Percentiles rank a stretch among this genome's conserved stretches.
Conservation (phyloP, 2,329 filamentous ascomycete genomes). For the Colletotrichum cordylinicola region DNA sequence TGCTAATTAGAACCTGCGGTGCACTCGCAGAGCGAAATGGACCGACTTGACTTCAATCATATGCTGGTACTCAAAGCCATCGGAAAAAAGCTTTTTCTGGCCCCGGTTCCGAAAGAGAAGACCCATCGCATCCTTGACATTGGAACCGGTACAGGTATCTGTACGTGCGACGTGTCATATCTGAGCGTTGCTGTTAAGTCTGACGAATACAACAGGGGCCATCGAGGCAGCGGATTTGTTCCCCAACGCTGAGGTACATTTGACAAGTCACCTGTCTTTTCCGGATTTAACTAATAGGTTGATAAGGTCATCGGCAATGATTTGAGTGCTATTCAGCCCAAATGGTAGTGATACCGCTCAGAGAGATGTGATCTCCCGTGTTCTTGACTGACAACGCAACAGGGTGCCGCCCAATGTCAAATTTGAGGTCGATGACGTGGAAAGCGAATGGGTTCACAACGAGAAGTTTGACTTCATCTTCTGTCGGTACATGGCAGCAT, state of each 20-base stretch:
- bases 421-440: constrained; percentile 41
- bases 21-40: not conserved
- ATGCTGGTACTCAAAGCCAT: not conserved
- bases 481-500: constrained; percentile 35
- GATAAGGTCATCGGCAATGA: constrained; percentile 36
- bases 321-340: constrained; percentile 34
- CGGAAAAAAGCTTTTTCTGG: not conserved
- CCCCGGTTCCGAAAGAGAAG: not conserved
- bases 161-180: constrained; percentile 27
- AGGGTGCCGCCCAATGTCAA: constrained; percentile 37
- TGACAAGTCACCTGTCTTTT: not conserved
- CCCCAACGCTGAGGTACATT: not conserved
- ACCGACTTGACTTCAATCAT: not conserved
- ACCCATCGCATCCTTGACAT: constrained; percentile 55
- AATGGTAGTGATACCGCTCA: constrained; percentile 20
- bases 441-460: constrained; percentile 30
- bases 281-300: constrained; percentile 25
- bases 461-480: constrained; percentile 40
- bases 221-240: constrained; percentile 42
- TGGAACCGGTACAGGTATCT: constrained; percentile 67
- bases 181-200: too few species aligned
- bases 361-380: not conserved
- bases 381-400: not conserved
- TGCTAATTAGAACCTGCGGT: not conserved
- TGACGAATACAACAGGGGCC: constrained; percentile 25